phyloP scores from a whole-genome alignment of 768 basidiomycete species.

The Boletus coccyginus region DNA sequence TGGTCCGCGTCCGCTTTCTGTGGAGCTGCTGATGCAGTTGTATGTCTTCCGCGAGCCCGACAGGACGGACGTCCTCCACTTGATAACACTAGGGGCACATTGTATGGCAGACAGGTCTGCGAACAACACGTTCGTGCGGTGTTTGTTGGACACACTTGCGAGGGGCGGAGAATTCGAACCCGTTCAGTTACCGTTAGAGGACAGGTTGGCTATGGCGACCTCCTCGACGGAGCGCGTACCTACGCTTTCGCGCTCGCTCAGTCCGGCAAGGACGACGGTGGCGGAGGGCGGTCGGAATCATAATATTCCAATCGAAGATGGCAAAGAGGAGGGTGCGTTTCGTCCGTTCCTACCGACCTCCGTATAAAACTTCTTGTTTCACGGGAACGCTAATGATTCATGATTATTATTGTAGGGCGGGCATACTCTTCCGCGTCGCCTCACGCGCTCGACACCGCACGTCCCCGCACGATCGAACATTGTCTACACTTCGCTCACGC shows the following conservation, averaged over 20 bases:
- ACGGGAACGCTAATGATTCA: background rate
- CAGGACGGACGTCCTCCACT: constrained; percentile 35
- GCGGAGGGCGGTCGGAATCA: constrained; percentile 41
- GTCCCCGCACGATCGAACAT: constrained; percentile 36
- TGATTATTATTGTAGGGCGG: constrained; percentile 43
- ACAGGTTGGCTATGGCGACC: constrained; percentile 41
- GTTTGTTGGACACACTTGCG: constrained; percentile 43
- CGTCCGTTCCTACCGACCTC: too few species aligned
- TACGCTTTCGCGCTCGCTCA: constrained; percentile 23
- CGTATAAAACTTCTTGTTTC: background rate
- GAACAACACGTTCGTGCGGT: constrained; percentile 40
- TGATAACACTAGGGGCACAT: constrained; percentile 46
- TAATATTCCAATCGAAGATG: constrained; percentile 33
- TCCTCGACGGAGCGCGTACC: constrained; percentile 40
- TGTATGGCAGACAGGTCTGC: constrained; percentile 49
- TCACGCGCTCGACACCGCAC: constrained; percentile 33
- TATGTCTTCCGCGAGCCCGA: constrained; percentile 40
- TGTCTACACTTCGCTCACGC: constrained; percentile 24
- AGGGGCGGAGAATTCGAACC: background rate
- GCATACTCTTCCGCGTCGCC: constrained; percentile 49
- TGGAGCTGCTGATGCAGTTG: constrained; percentile 40
- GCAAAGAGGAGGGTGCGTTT: constrained; percentile 36
- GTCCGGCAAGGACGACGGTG: constrained; percentile 40
- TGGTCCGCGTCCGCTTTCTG: constrained; percentile 39
- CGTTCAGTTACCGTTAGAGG: constrained; percentile 28